Evolutionary conservation across 2,329 filamentous ascomycete species (phyloP).

Genomic region (Neonectria ditissima): DNA sequence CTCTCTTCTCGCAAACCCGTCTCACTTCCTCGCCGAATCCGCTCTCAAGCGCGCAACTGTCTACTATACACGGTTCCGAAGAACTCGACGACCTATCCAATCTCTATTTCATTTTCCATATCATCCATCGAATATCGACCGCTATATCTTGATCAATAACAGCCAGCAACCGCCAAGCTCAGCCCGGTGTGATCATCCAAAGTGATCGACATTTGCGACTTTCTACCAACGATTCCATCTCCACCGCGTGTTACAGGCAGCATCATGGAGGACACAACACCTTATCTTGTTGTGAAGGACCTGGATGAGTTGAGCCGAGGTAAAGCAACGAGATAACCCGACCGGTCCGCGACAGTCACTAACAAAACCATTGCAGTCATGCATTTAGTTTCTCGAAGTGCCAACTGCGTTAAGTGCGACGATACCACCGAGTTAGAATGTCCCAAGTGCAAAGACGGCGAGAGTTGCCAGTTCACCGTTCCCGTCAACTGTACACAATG

Average conservation of each 20-base stretch:
- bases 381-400: slow-evolving; percentile 54
- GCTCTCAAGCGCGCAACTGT: slow-evolving; percentile 16
- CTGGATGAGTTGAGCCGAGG: slow-evolving; percentile 48
- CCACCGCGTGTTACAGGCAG: slow-evolving; percentile 13
- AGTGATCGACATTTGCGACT: slow-evolving; percentile 41
- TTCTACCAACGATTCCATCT: slow-evolving; percentile 24
- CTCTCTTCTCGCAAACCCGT: slow-evolving; percentile 30
- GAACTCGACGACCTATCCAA: slow-evolving; percentile 20
- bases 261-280: slow-evolving; percentile 38
- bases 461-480: slow-evolving; percentile 60
- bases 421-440: slow-evolving; percentile 56
- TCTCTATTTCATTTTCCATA: slow-evolving; percentile 19
- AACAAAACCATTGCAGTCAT: slow-evolving; percentile 42
- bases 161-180: slow-evolving; percentile 28
- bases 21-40: slow-evolving; percentile 31
- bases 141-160: slow-evolving; percentile 30
- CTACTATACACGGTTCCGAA: slow-evolving; percentile 13
- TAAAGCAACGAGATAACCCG: slow-evolving; percentile 35
- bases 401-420: slow-evolving; percentile 61
- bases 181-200: slow-evolving; percentile 36
- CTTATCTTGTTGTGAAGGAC: slow-evolving; percentile 42
- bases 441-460: slow-evolving; percentile 56
- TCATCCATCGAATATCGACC: slow-evolving; percentile 28
- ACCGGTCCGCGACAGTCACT: slow-evolving; percentile 9
- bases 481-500: slow-evolving; percentile 61